Percentiles rank a stretch among this genome's conserved stretches.
These are phyloP conservation scores for Lactifluus subvellereus DNA, from an alignment of 768 basidiomycete genomes.

Conservation along the genomic window DNA sequence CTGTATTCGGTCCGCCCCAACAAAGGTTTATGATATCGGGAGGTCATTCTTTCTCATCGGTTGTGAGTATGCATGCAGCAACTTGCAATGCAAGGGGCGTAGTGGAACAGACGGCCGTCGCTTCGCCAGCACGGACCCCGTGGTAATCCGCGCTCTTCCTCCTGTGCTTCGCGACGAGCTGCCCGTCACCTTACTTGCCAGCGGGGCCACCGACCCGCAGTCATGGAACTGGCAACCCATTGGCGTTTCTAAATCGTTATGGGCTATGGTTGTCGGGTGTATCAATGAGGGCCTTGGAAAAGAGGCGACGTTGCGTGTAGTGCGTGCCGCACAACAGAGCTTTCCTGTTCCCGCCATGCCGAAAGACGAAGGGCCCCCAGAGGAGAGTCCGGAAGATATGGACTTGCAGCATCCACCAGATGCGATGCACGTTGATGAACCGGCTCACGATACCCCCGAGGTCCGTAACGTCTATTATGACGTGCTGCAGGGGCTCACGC, in stretches of 20 bases:
- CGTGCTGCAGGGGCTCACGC: neutral
- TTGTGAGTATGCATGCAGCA: conserved; percentile 71
- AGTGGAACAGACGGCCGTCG: conserved; percentile 49
- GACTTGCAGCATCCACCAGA: conserved; percentile 17
- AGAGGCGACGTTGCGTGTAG: conserved; percentile 54
- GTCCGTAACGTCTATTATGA: conserved; percentile 6
- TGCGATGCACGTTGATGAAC: conserved; percentile 22
- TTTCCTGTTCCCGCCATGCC: conserved; percentile 28
- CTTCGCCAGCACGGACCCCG: conserved; percentile 66
- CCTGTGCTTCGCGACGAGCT: conserved; percentile 66
- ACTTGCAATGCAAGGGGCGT: conserved; percentile 40
- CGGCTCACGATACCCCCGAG: conserved; percentile 14
- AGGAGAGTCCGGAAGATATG: conserved; percentile 26
- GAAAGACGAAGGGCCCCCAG: conserved; percentile 9
- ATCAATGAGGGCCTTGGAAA: conserved; percentile 54
- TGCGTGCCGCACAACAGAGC: conserved; percentile 53
- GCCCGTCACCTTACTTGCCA: conserved; percentile 55
- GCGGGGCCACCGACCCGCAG: conserved; percentile 40
- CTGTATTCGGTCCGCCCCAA: conserved; percentile 64
- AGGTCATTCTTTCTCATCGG: conserved; percentile 80
- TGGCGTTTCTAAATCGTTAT: conserved; percentile 64
- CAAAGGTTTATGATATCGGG: conserved; percentile 76
- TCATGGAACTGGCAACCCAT: conserved; percentile 76
- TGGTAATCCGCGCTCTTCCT: conserved; percentile 66
- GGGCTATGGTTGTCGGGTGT: conserved; percentile 65